Evolutionary conservation across 1,284 basidiomycete species (phyloP).

Genomic region (Cryptococcus jaspeensis): DNA sequence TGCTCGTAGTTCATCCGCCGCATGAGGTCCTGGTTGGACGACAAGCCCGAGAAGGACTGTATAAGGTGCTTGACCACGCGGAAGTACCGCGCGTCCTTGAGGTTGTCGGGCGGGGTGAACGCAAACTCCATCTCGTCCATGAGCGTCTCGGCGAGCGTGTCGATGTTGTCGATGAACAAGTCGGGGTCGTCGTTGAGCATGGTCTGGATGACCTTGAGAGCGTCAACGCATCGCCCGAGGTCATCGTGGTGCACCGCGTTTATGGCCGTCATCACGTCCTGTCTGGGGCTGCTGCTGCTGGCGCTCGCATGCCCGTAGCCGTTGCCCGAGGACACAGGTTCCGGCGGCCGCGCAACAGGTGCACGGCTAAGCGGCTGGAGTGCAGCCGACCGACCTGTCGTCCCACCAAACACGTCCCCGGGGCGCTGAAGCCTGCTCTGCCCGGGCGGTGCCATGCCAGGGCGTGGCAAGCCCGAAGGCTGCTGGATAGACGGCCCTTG

Average conservation of each 20-base stretch:
- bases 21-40: conserved; percentile 34
- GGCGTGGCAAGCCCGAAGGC: conserved; percentile 15
- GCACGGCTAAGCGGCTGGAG: conserved; percentile 26
- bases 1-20: conserved; percentile 28
- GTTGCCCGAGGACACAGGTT: too few relatives aligned
- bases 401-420: neutral
- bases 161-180: conserved; percentile 50
- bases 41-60: conserved; percentile 60
- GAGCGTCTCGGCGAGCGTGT: conserved; percentile 77
- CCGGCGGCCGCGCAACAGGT: conserved; percentile 1
- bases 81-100: conserved; percentile 73
- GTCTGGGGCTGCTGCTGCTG: neutral
- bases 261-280: conserved; percentile 28
- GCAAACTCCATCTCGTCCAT: conserved; percentile 83
- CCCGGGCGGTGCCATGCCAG: neutral
- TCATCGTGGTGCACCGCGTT: conserved; percentile 59
- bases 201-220: conserved; percentile 85
- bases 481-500: conserved; percentile 12
- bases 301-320: neutral
- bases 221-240: conserved; percentile 81
- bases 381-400: conserved; percentile 7
- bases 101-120: conserved; percentile 73
- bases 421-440: conserved; percentile 4
- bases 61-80: conserved; percentile 93
- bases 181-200: conserved; percentile 72